A percentile compares a stretch with the other conserved stretches of the same genome.
These are phyloP conservation scores for Saturnispora quitensis DNA, from an alignment of 805 yeast genomes.

Conservation along the genomic window DNA sequence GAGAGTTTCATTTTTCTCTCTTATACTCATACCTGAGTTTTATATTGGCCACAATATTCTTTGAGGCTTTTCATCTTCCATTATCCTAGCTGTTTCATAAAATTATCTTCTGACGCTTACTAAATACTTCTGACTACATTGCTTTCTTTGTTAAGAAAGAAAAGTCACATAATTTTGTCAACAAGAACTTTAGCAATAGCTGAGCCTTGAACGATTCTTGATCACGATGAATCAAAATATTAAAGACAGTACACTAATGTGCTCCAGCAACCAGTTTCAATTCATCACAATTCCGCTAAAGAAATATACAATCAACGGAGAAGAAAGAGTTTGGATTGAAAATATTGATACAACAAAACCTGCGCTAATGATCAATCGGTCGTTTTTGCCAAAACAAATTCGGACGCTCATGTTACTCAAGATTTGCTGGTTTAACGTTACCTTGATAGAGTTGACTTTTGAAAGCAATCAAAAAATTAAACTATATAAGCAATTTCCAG, in stretches of 20 bases:
- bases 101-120: too few relatives aligned
- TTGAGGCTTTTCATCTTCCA: too few relatives aligned
- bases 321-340: background rate
- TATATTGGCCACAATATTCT: background rate
- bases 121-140: too few relatives aligned
- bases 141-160: too few relatives aligned
- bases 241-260: background rate
- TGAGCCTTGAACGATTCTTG: background rate
- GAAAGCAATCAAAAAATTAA: constrained; percentile 2
- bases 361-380: background rate
- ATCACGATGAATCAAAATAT: background rate
- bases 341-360: background rate
- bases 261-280: background rate
- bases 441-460: background rate
- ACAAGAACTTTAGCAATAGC: background rate
- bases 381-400: background rate
- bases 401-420: background rate
- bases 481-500: constrained; percentile 6
- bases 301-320: background rate
- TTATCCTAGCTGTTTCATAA: too few relatives aligned
- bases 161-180: too few relatives aligned
- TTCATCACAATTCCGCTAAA: background rate
- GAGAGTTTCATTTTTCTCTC: background rate
- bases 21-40: too few relatives aligned
- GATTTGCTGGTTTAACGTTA: background rate